These are phyloP conservation scores for Xylaria venustula DNA, from an alignment of 495 filamentous ascomycete species.

Conservation along the genomic window DNA sequence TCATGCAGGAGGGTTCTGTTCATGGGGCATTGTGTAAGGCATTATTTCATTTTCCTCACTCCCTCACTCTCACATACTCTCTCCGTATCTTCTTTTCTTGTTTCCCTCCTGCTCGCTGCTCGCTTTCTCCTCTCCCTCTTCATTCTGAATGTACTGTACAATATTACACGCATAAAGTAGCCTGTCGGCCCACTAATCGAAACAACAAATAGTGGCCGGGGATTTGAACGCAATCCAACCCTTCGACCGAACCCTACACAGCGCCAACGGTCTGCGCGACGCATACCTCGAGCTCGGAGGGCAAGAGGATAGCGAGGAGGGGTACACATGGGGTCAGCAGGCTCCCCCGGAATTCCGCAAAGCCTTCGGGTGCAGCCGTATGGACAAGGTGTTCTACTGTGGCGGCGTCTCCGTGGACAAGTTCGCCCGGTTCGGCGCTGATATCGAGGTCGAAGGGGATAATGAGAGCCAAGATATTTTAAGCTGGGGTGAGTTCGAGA, in stretches of 20 bases:
- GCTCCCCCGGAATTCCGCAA: constrained; percentile 29
- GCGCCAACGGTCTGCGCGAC: constrained; percentile 47
- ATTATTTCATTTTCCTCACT: background rate
- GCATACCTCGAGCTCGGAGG: constrained; percentile 53
- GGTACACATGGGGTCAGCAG: constrained; percentile 59
- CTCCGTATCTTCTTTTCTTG: too few relatives aligned
- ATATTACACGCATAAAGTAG: too few relatives aligned
- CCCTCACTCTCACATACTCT: background rate
- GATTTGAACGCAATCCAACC: constrained; percentile 58
- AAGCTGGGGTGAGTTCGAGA: constrained; percentile 22
- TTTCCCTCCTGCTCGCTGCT: too few relatives aligned
- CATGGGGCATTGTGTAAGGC: constrained; percentile 28
- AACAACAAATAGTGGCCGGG: constrained; percentile 31
- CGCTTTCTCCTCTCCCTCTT: too few relatives aligned
- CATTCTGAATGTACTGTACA: too few relatives aligned
- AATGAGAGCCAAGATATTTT: constrained; percentile 21
- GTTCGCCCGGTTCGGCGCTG: constrained; percentile 43
- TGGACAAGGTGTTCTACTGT: constrained; percentile 52
- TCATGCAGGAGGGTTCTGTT: constrained; percentile 32
- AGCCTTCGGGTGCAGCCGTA: constrained; percentile 43
- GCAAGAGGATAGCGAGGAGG: constrained; percentile 46
- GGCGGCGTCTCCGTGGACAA: constrained; percentile 4
- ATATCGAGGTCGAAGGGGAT: constrained; percentile 12
- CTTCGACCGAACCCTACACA: constrained; percentile 46
- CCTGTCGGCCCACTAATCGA: background rate